Base-by-base conservation (phyloP, 1,284 basidiomycete genomes). In the Tylopilus sp. region DNA sequence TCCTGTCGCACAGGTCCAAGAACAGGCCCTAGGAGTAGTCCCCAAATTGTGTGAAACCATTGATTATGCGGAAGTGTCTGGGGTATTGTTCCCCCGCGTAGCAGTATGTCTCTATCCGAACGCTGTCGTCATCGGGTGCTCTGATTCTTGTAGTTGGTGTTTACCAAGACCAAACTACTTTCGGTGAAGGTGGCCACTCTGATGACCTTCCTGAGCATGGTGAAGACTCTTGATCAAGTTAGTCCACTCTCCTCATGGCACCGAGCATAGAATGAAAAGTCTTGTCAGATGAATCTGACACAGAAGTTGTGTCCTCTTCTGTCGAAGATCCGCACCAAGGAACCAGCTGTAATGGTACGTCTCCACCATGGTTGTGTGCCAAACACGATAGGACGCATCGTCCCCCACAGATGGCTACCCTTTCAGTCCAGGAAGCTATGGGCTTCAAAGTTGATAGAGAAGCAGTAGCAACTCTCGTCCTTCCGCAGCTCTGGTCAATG, bases 391-490 rank as follows among this genome's bases (percentile, higher is more conserved):
- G 37, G 33, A 40, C 51, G 39, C 9, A 41, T 40, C 16, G 19
- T 50, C 30, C 29, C 33, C 46, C 44, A 34, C 54, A 92, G 88
- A 89, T 95, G 80, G 92, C 93, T 1, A 97, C 94, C 0, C 73
- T 98, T 36, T 85, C 83, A 9, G 94, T 99, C 0, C 94, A 99
- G 70, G 95, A 97, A 68, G 91, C 90, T 4, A 97, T 98, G 92
- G 92, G 94, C 2, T 79, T 84, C 58, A 99, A 98, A 67, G 88
- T 98, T 4, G 94, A 97, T 58, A 79, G 93, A 39, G 94, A 97
- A 69, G 92, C 94, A 4, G 89, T 97, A 15, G 96, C 96, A 0
- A 96, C 90, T 0, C 77, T 95, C 30, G 92, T 97, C 13, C 74
- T 98, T 15, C 94, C 94, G 12, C 95, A 97, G 59, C 72, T 97